Base-by-base conservation (phyloP, 164 flowering plant species). In the Magnolia changhungtana region DNA sequence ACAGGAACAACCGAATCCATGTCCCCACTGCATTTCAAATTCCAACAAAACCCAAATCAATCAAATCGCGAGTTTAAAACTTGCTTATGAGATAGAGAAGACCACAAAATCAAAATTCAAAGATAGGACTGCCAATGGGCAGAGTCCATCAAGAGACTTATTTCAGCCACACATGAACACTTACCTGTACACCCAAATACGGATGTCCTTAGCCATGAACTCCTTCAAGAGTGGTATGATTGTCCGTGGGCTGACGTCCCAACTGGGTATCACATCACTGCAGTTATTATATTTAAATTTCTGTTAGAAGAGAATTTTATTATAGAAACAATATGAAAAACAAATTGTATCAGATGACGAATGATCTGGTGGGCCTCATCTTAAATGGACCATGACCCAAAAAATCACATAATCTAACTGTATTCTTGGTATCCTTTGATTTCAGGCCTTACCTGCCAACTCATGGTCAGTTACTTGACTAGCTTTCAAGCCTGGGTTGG, bases 131-230 rank as follows among this genome's bases (percentile, higher is more conserved):
- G 45, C 45, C 45, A 37, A 5, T 37, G 45, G 45, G 45, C 45
- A 37, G 45, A 0, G 45, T 37, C 45, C 45, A 37, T 37, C 45
- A 5, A 37, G 45, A 37, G 45, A 37, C 45, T 37, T 37, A 37
- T 37, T 37, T 37, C 45, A 4, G 45, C 45, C 45, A 5, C 45
- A 37, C 7, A 55, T 55, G 61, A 2, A 11, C 16, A 52, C 18
- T 69, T 79, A 89, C 93, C 96, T 93, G 70, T 77, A 92, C 27
- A 92, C 77, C 98, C 95, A 93, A 0, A 92, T 88, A n/a, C 95
- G 83, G 50, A 90, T 66, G 7, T 85, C 89, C 31, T 83, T 79
- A 0, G 75, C 85, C 83, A 93, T 83, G n/a, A 86, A 79, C 72
- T 90, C 91, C 69, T 77, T 13, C 3, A 93, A 67, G 8, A 89